Conservation (phyloP, 768 basidiomycete species). For the Termitomyces sp. region DNA sequence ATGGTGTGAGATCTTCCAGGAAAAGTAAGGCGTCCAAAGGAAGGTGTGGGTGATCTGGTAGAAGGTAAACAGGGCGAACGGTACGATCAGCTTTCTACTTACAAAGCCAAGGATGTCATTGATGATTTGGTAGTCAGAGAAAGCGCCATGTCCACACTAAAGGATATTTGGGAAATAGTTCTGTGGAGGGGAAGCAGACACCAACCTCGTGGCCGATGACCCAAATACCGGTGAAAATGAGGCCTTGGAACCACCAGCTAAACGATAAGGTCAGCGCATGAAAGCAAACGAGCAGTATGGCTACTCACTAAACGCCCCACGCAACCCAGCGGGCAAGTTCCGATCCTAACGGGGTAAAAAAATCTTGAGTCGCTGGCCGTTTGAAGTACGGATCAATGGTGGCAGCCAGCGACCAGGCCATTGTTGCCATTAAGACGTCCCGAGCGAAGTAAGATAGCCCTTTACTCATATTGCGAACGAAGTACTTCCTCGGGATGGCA, state of each 20-base stretch:
- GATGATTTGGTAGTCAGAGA: slow-evolving; percentile 40
- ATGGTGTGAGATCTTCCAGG: slow-evolving; percentile 51
- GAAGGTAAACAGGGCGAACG: slow-evolving; percentile 4
- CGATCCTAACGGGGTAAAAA: slow-evolving; percentile 28
- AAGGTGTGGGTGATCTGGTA: slow-evolving; percentile 37
- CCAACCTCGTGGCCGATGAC: slow-evolving; percentile 53
- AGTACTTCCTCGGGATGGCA: slow-evolving; percentile 41
- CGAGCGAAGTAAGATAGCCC: slow-evolving; percentile 38
- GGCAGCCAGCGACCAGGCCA: slow-evolving; percentile 36
- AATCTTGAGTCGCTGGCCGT: slow-evolving; percentile 12
- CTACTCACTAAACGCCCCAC: slow-evolving; percentile 43
- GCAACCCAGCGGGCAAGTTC: slow-evolving; percentile 34
- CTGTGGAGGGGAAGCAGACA: neutral
- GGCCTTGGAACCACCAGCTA: slow-evolving; percentile 60
- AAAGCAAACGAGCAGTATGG: neutral
- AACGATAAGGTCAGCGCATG: neutral
- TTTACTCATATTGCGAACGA: slow-evolving; percentile 34
- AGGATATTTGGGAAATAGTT: slow-evolving; percentile 1
- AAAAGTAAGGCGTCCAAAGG: slow-evolving; percentile 49
- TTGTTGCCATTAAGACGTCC: slow-evolving; percentile 38
- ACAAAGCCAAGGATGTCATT: slow-evolving; percentile 50
- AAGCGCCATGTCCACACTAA: slow-evolving; percentile 53
- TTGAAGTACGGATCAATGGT: slow-evolving; percentile 39
- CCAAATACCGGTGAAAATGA: slow-evolving; percentile 55
- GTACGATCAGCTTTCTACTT: slow-evolving; percentile 14